Evolutionary conservation across 2,329 filamentous ascomycete genomes (phyloP), one percentile per base, ranked within the genome.

Genomic region (Diaporthe sp.): DNA sequence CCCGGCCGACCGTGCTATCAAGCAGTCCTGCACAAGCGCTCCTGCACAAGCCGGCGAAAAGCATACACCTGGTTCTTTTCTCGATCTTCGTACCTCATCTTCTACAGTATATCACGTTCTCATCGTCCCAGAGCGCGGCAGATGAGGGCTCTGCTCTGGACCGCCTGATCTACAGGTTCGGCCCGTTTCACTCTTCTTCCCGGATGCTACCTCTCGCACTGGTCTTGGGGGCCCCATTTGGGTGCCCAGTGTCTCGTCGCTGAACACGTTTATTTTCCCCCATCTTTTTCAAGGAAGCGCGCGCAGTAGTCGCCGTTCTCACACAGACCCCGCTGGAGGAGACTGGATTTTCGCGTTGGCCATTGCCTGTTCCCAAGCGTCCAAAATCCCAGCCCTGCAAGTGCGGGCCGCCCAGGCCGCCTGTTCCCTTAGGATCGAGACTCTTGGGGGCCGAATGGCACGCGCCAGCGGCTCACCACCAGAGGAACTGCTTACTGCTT

Each of bases 181-280:
- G 64, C n/a, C 64, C 64, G 64, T 68, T 68, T 68, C 64, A 68
- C 22, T 38, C 22, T 38, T 68, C 22, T 68, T 68, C 64, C 64
- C 64, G 64, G 33, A 68, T 68, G 33, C 47, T 54, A 68, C 64
- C 64, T 38, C 33, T 45, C 30, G 22, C 61, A 52, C 17, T 38
- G n/a, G 45, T 38, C 13, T 28, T 67, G 19, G 19, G 10, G n/a
- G n/a, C n/a, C 22, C 40, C 42, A 25, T 12, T 25, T 19, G 13
- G 45, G 30, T 4, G n/a, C 22, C 4, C 45, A 52, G 8, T n/a
- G 22, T 50, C 45, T 54, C 47, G 22, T 54, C 64, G 15, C n/a
- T 38, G 33, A 33, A 22, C 45, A 28, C 17, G n/a, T 40, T 68
- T 33, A 40, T 30, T 40, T 54, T n/a, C n/a, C n/a, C n/a, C n/a